phyloP scores from a whole-genome alignment of 2,329 filamentous ascomycete genomes.

The Penicillium frequentans region DNA sequence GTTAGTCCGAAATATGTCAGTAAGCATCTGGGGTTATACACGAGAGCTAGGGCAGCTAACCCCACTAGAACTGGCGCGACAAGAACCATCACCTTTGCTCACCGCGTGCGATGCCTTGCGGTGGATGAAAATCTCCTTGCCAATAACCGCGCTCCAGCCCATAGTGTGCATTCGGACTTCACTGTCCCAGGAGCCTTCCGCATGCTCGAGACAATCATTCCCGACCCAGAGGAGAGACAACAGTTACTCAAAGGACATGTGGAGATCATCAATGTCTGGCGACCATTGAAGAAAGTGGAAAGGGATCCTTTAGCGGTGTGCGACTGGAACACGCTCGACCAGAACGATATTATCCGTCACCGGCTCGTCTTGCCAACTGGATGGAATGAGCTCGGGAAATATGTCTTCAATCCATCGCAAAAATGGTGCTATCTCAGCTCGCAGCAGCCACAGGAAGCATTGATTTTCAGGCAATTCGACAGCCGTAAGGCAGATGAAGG shows the following conservation, averaged over 20 bases:
- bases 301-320: constrained; percentile 24
- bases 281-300: constrained; percentile 22
- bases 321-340: constrained; percentile 17
- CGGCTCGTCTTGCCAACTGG: constrained; percentile 12
- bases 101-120: constrained; percentile 36
- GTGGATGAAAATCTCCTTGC: constrained; percentile 26
- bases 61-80: not conserved
- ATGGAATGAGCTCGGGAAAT: constrained; percentile 17
- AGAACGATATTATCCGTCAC: constrained; percentile 7
- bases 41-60: not conserved
- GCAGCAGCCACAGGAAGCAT: constrained; percentile 19
- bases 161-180: constrained; percentile 23
- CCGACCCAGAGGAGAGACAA: constrained; percentile 7
- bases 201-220: constrained; percentile 5
- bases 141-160: constrained; percentile 17
- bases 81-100: not conserved
- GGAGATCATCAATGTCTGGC: constrained; percentile 24
- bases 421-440: constrained; percentile 17
- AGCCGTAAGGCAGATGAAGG: constrained; percentile 8
- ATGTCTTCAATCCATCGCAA: constrained; percentile 12
- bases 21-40: not conserved
- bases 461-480: constrained; percentile 25
- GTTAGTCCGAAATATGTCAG: constrained; percentile 6
- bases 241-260: constrained; percentile 11
- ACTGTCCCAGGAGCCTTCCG: constrained; percentile 6